phyloP scores from a whole-genome alignment of 2,329 filamentous ascomycete genomes.

The Pseudogymnoascus sp. region DNA sequence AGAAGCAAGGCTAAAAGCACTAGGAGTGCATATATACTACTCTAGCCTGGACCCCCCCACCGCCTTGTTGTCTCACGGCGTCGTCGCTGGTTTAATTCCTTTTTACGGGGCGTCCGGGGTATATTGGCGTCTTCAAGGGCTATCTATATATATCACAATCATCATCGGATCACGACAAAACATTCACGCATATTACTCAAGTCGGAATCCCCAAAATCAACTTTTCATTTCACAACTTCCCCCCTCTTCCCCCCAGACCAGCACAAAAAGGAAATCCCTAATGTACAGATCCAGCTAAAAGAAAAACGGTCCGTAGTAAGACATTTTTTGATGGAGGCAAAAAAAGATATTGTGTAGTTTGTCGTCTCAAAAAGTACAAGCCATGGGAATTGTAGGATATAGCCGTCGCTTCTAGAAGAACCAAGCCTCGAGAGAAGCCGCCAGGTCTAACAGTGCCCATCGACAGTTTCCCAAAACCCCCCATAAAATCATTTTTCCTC shows the following conservation, averaged over 20 bases:
- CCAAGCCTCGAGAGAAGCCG: neutral
- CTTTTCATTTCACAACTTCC: neutral
- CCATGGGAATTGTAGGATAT: neutral
- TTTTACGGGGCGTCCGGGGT: neutral
- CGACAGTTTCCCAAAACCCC: neutral
- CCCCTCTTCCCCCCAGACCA: neutral
- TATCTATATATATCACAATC: neutral
- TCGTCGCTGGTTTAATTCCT: neutral
- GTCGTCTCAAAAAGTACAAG: neutral
- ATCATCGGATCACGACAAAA: neutral
- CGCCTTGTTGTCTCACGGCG: neutral
- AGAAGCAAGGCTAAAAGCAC: too few species aligned
- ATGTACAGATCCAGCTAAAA: neutral
- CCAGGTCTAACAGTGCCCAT: neutral
- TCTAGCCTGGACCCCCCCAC: neutral
- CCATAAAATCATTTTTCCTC: neutral
- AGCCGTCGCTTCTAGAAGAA: neutral
- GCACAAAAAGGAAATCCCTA: neutral
- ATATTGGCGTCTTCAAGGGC: neutral
- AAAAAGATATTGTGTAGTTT: neutral
- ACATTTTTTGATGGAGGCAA: neutral
- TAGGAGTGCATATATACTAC: too few species aligned
- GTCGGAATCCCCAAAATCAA: neutral
- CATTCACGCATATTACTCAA: neutral
- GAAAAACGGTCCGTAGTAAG: neutral